Conservation (phyloP, 768 basidiomycete genomes). For the Hysterangium stoloniferum region DNA sequence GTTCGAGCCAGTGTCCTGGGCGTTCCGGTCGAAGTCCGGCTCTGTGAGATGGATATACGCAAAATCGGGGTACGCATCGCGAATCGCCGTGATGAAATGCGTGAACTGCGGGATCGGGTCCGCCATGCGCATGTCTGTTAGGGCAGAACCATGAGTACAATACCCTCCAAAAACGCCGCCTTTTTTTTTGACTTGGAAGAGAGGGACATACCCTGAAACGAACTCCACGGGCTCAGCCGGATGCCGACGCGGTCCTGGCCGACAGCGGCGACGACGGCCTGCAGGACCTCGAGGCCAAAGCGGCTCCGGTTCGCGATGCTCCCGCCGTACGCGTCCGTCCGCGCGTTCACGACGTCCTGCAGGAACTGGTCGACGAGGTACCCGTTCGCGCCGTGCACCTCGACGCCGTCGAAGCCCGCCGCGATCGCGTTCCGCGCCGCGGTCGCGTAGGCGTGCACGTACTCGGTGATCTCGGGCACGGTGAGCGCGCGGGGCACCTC, state of each 20-base stretch:
- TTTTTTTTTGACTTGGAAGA: neutral
- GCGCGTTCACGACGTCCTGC: slow-evolving; percentile 45
- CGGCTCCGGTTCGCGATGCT: slow-evolving; percentile 49
- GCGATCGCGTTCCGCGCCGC: slow-evolving; percentile 50
- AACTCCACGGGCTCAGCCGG: slow-evolving; percentile 50
- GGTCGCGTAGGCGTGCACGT: slow-evolving; percentile 39
- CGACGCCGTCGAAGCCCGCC: slow-evolving; percentile 66
- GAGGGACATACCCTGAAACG: slow-evolving; percentile 6
- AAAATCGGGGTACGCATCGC: slow-evolving; percentile 32
- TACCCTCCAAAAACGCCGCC: neutral
- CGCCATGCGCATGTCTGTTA: slow-evolving; percentile 34
- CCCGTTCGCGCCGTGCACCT: slow-evolving; percentile 36
- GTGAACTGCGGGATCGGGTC: slow-evolving; percentile 50
- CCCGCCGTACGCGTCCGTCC: slow-evolving; percentile 64
- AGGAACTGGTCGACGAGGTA: slow-evolving; percentile 54
- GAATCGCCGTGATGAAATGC: slow-evolving; percentile 42
- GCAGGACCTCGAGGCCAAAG: slow-evolving; percentile 48
- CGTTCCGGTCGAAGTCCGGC: slow-evolving; percentile 15
- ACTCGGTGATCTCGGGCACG: slow-evolving; percentile 40
- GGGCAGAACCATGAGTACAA: neutral
- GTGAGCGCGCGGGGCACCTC: slow-evolving; percentile 37
- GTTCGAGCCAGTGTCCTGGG: neutral
- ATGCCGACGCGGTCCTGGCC: slow-evolving; percentile 49
- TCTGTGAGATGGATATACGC: slow-evolving; percentile 46
- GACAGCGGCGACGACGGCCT: slow-evolving; percentile 42